phyloP scores from a whole-genome alignment of 805 yeast genomes.

The Deakozyma indianensis region DNA sequence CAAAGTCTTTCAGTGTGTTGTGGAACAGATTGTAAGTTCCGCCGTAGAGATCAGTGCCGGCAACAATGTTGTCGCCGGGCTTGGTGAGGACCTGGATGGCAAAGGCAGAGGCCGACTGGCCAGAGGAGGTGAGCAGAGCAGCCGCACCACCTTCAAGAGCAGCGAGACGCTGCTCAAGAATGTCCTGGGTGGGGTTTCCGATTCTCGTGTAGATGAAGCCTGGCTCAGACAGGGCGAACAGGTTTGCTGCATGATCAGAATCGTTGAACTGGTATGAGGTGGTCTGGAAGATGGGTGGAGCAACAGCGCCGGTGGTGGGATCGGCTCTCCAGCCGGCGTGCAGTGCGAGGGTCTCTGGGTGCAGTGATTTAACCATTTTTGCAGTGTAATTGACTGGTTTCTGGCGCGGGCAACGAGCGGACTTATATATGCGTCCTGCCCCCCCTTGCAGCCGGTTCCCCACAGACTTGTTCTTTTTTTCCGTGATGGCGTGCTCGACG shows the following conservation, averaged over 20 bases:
- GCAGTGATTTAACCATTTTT: constrained; percentile 15
- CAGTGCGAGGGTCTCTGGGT: constrained; percentile 81
- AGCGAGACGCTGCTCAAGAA: constrained; percentile 82
- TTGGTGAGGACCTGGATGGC: constrained; percentile 77
- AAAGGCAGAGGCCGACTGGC: constrained; percentile 88
- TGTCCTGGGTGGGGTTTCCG: constrained; percentile 86
- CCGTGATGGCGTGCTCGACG: background rate
- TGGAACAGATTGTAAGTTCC: constrained; percentile 95
- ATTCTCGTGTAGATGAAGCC: constrained; percentile 85
- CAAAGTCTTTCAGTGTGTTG: constrained; percentile 78
- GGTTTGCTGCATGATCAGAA: constrained; percentile 83
- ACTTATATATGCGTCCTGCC: too few relatives aligned
- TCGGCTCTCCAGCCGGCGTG: constrained; percentile 86
- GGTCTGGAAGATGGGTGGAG: constrained; percentile 87
- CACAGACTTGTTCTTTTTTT: background rate
- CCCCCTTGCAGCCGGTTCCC: background rate
- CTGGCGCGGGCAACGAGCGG: too few relatives aligned
- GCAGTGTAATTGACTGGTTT: constrained; percentile 15
- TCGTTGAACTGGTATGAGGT: constrained; percentile 79
- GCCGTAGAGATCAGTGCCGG: constrained; percentile 81
- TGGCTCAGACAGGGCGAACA: constrained; percentile 70
- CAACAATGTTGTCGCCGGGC: constrained; percentile 77
- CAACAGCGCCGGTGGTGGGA: constrained; percentile 56
- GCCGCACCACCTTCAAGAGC: constrained; percentile 88
- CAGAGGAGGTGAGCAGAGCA: constrained; percentile 84